These are phyloP conservation scores for Botrytis sinoallii DNA, from an alignment of 2,329 filamentous ascomycete species.

Conservation along the genomic window DNA sequence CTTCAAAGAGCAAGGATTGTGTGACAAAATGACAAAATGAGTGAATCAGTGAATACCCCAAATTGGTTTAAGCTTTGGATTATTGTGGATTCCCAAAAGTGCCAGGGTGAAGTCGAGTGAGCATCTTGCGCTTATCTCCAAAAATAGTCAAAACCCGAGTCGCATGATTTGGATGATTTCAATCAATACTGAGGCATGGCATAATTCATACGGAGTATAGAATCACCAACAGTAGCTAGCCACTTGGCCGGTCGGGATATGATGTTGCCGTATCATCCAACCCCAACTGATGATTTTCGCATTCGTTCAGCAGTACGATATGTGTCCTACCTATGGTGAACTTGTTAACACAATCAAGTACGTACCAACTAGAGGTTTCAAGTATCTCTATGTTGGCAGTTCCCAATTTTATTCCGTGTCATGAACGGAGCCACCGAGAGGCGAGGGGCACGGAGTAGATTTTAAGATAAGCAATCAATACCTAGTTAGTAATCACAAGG, in stretches of 20 bases:
- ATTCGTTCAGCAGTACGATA: background rate
- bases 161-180: background rate
- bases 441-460: background rate
- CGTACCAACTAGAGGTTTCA: background rate
- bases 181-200: background rate
- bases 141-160: slow-evolving; percentile 4
- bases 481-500: background rate
- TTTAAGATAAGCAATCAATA: background rate
- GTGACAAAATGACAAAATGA: background rate
- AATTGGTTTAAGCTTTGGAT: background rate
- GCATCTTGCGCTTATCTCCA: background rate
- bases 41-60: background rate
- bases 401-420: background rate
- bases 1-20: background rate
- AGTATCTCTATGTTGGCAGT: background rate
- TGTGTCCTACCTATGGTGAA: background rate
- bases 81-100: background rate
- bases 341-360: background rate
- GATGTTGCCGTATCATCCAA: background rate
- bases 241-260: background rate
- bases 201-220: background rate
- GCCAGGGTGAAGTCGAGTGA: background rate
- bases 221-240: background rate
- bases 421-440: background rate
- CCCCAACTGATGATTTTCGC: background rate